These are phyloP conservation scores for Mimosa pudica DNA, from an alignment of 306 rosid genomes.

Conservation along the genomic window DNA sequence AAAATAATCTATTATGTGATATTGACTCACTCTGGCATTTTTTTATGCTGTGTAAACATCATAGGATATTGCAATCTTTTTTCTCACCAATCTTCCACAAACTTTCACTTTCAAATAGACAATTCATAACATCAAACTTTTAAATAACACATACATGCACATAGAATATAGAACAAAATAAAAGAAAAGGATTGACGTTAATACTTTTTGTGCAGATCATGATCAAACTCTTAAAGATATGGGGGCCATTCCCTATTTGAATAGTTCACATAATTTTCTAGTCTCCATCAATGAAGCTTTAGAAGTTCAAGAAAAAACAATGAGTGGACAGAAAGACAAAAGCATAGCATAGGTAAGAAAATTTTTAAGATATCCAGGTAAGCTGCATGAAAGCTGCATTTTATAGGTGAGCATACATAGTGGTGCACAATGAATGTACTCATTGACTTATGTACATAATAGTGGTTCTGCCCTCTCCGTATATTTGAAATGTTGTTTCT, in stretches of 20 bases:
- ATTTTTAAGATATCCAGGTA: conserved; percentile 39
- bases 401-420: conserved; percentile 63
- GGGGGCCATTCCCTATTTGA: conserved; percentile 28
- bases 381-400: conserved; percentile 45
- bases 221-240: not conserved
- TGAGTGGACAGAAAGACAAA: conserved; percentile 35
- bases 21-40: conserved; percentile 20
- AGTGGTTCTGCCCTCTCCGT: conserved; percentile 49
- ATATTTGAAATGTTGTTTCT: conserved; percentile 42
- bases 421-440: conserved; percentile 67
- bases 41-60: conserved; percentile 34
- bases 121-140: not conserved
- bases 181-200: not conserved
- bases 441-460: conserved; percentile 47
- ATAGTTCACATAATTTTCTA: conserved; percentile 29
- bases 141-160: not conserved
- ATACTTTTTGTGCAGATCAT: not conserved
- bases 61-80: conserved; percentile 23
- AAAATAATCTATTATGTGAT: conserved; percentile 22
- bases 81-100: not conserved
- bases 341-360: conserved; percentile 35
- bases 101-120: not conserved
- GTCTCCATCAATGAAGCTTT: conserved; percentile 43
- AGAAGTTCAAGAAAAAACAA: conserved; percentile 26
- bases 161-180: not conserved